These are phyloP conservation scores for Tolypocladium sp. DNA, from an alignment of 2,329 filamentous ascomycete genomes.

Conservation along the genomic window DNA sequence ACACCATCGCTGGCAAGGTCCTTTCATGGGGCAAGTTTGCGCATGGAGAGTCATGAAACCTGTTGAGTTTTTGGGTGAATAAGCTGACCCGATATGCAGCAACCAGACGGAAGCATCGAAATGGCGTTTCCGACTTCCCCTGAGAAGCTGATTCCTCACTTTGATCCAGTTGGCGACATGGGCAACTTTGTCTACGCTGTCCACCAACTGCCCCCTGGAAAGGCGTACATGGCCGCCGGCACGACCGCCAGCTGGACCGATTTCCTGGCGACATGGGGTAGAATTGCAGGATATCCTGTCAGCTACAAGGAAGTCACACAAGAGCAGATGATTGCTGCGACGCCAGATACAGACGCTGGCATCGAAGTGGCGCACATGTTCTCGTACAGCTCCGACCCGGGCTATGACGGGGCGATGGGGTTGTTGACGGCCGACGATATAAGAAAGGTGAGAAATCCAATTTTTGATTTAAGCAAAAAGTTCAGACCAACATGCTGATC, in stretches of 20 bases:
- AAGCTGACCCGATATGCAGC: constrained; percentile 11
- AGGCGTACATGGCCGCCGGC: constrained; percentile 38
- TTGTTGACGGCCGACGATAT: constrained; percentile 34
- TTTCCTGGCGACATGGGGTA: constrained; percentile 32
- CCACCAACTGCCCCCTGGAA: constrained; percentile 37
- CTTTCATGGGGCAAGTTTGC: too few species aligned
- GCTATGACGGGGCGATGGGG: constrained; percentile 37
- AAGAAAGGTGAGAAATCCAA: constrained; percentile 22
- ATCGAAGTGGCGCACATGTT: constrained; percentile 38
- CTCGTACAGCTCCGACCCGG: constrained; percentile 34
- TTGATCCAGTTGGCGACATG: constrained; percentile 36
- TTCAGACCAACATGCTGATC: too few species aligned
- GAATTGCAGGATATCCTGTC: constrained; percentile 21
- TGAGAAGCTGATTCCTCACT: constrained; percentile 28
- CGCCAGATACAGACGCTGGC: constrained; percentile 30
- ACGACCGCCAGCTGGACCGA: constrained; percentile 36
- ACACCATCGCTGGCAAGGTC: too few species aligned
- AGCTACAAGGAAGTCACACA: constrained; percentile 29
- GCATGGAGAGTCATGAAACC: background rate
- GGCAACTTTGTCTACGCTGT: constrained; percentile 40
- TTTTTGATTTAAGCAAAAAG: too few species aligned
- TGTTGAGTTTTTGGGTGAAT: background rate
- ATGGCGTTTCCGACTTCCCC: constrained; percentile 37
- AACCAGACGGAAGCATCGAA: constrained; percentile 30
- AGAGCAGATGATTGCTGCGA: constrained; percentile 28